Conservation (phyloP, 2,329 filamentous ascomycete species). For the Curvularia sp. region DNA sequence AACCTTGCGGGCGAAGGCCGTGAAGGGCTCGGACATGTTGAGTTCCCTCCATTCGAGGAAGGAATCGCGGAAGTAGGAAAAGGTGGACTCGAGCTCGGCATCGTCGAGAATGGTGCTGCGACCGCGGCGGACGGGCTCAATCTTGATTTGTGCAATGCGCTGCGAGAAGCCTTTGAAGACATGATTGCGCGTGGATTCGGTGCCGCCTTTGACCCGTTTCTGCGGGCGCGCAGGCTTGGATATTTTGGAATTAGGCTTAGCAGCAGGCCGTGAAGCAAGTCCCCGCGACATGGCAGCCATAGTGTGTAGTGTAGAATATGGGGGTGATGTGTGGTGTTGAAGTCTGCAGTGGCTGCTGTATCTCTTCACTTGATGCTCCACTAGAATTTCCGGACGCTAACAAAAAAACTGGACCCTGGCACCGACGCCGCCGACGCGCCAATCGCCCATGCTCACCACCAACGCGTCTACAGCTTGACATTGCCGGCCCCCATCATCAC, state of each 20-base stretch:
- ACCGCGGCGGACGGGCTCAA: conserved; percentile 91
- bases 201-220: conserved; percentile 71
- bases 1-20: conserved; percentile 76
- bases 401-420: conserved; percentile 30
- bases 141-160: conserved; percentile 88
- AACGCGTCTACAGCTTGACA: conserved; percentile 17
- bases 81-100: conserved; percentile 75
- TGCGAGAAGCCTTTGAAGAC: conserved; percentile 90
- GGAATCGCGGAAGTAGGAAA: conserved; percentile 86
- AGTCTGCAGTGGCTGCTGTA: conserved; percentile 6
- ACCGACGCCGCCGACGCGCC: conserved; percentile 23
- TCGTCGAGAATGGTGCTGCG: conserved; percentile 83
- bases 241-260: conserved; percentile 28
- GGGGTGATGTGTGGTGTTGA: conserved; percentile 13
- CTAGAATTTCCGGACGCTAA: conserved; percentile 41
- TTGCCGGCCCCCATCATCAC: neutral
- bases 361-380: conserved; percentile 28
- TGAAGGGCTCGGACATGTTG: conserved; percentile 85
- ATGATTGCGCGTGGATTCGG: conserved; percentile 80
- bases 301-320: conserved; percentile 14
- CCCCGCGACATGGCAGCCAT: conserved; percentile 57
- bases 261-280: conserved; percentile 25
- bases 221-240: conserved; percentile 56
- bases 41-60: conserved; percentile 90
- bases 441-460: conserved; percentile 25